A percentile compares a stretch with the other conserved stretches of the same genome.
phyloP scores from a whole-genome alignment of 257 asterid genomes.

The Dorcoceras hygrometricum region DNA sequence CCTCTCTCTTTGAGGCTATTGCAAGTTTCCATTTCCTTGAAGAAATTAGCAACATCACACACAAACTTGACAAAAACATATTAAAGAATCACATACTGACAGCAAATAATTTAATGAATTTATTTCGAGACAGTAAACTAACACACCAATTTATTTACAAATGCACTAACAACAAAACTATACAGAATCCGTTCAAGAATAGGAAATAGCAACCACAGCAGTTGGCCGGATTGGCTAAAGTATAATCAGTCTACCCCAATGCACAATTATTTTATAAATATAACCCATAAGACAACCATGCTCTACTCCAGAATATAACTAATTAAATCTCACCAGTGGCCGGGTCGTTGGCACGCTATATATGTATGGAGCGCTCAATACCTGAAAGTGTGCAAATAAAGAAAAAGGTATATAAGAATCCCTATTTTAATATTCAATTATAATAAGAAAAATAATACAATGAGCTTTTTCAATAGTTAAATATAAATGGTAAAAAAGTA shows the following conservation, averaged over 20 bases:
- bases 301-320: not conserved
- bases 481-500: no score
- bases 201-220: not conserved
- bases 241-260: not conserved
- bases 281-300: not conserved
- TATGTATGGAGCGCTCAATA: conserved; percentile 85
- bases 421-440: no score
- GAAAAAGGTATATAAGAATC: not conserved
- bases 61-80: not conserved
- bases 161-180: not conserved
- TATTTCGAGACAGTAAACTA: not conserved
- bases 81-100: not conserved
- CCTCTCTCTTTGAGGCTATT: conserved; percentile 61
- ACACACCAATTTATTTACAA: not conserved
- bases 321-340: conserved; percentile 42
- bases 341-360: conserved; percentile 32
- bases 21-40: conserved; percentile 43
- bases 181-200: not conserved
- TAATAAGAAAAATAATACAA: no score
- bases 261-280: no score
- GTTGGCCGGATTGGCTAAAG: not conserved
- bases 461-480: no score
- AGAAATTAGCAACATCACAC: not conserved
- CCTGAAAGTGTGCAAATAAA: conserved; percentile 41
- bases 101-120: not conserved